Base-by-base conservation (phyloP, 2,329 filamentous ascomycete genomes). In the Diaporthe batatas region DNA sequence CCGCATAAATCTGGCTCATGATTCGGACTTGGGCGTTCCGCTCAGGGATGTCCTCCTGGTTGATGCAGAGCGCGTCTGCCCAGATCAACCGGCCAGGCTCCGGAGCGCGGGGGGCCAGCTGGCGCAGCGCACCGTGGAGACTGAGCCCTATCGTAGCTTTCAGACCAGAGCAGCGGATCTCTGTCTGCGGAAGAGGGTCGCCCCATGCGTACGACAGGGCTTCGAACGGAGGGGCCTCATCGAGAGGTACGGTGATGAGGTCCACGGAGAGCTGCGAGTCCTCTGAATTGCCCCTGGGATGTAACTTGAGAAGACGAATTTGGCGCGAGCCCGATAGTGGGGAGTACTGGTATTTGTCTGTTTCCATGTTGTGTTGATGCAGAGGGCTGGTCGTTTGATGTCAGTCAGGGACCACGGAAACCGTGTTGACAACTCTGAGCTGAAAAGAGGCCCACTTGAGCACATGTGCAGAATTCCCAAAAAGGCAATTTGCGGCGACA, bases 11-110 rank as follows among this genome's bases (percentile, higher is more conserved):
- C 12, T 70, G 29, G 16, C 42, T 42, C 68, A 70, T 70, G 29
- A 70, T 23, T 8, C 36, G 53, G 7, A 59, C 68, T 16, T 70
- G 68, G 16, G 68, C 23, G 18, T 23, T 49, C 7, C 68, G 54
- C 42, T 70, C 68, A 1, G 29, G 6, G 0, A 51, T 34, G 16
- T 62, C 42, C 8, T 34, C 29, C 44, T 70, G 68, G 54, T 70
- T 62, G 42, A 70, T 70, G 29, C 68, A 70, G 2, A 70, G 18
- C n/a, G 68, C 55, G 42, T 70, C 68, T 10, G 58, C 58, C 68
- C 68, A 70, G 16, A 77, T 49, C 3, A 47, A 3, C 6, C 12
- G 55, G 12, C 8, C 55, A 3, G 55, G n/a, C 0, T 11, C 55
- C 1, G 6, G 0, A 6, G 34, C n/a, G 6, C 0, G 6, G 25